Base-by-base conservation (phyloP, 73 alveolate species). In the Symbiodinium natans region DNA sequence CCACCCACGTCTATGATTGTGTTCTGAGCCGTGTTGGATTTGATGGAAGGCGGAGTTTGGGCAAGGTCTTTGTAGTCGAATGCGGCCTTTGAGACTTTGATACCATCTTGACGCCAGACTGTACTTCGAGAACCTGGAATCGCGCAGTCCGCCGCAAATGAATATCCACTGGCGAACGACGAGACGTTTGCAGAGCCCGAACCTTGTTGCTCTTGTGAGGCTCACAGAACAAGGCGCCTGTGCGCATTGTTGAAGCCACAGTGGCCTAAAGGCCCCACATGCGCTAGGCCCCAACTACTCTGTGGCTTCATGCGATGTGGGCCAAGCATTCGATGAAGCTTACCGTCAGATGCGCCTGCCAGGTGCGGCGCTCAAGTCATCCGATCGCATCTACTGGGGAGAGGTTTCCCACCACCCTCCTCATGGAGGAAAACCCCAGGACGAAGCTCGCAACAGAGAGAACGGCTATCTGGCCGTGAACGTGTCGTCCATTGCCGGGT, bases 101-200 rank as follows among this genome's bases (percentile, higher is more conserved):
- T n/a, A n/a, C n/a, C n/a, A n/a, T n/a, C n/a, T n/a, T 59, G 77
- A 6, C 59, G 52, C n/a, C 27, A 87, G 95, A 86, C 54, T 90
- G 52, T 90, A 73, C 59, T 74, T 90, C 82, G 25, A 90, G 38
- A 21, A 41, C 3, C 77, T 90, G 82, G 73, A 56, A 39, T 71
- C 82, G 1, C 97, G 97, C 34, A 71, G 54, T 33, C 97, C 97
- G 19, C 97, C 97, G 38, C 97, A 74, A 41, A 33, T 31, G 46
- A 25, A 46, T 39, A 73, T 90, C 82, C 88, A 90, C 56, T 90
- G 97, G 97, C 46, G 88, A 29, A 90, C 97, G 40, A 71, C 97
- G 41, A 29, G 43, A 86, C 86, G 97, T 11, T 33, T 90, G 77
- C 88, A 68, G 48, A 74, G 82, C 54, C 88, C 97, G 36, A 90